Base-by-base conservation (phyloP, 2,329 filamentous ascomycete species). In the Phaeosphaeria sp. region DNA sequence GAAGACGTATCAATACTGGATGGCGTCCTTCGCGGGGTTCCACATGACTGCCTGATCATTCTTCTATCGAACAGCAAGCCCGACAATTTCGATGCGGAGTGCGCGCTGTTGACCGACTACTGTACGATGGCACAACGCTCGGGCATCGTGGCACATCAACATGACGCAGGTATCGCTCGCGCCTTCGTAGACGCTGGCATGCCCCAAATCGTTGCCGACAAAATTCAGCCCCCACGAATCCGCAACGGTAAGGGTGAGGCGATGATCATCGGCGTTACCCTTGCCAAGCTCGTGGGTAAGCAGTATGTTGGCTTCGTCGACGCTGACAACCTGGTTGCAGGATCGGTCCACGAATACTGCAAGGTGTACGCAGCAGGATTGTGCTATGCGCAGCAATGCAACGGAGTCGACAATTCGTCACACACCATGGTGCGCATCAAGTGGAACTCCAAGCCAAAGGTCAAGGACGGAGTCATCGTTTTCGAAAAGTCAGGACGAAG, bases 361-460 rank as follows among this genome's bases (percentile, higher is more conserved):
- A 64, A 64, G 47, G 57, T 59, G 3, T 66, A 54, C 18, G 62
- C 61, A n/a, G 61, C 63, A 46, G 61, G 61, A 1, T 20, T 66
- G 21, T 46, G 60, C 42, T 53, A 58, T 23, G 61, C 56, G n/a
- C 33, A 30, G 3, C 46, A 59, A 2, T 44, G 4, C 18, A 36
- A 20, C 17, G 46, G 20, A 15, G 13, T 25, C 15, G n/a, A 15
- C 3, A 21, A 30, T 5, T 3, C 55, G 5, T n/a, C 46, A 2
- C 50, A 62, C n/a, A 41, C 55, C 3, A 66, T 65, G 64, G 54
- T 66, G 6, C 59, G 62, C 21, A 62, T 66, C 41, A 65, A 66
- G 46, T 65, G 62, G 62, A 65, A 58, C 15, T 65, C 60, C 0
- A 66, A 65, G 44, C 55, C 60, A 10, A 66, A 65, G 46, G 53